Base-by-base conservation (phyloP, 768 basidiomycete species). In the Amanita thiersii region DNA sequence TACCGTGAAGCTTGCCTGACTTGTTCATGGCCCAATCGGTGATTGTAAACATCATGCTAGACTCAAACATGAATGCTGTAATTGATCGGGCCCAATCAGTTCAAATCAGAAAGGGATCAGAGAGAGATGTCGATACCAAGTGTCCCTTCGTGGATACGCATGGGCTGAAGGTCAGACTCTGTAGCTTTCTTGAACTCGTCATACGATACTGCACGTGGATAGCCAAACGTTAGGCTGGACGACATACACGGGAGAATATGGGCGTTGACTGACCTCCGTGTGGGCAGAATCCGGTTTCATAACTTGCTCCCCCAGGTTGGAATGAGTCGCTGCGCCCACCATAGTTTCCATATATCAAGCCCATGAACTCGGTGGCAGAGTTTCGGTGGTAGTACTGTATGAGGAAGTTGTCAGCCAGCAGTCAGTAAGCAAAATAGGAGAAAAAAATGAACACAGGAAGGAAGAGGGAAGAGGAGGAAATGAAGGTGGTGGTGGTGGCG, bases 321-420 rank as follows among this genome's bases (percentile, higher is more conserved):
- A 83, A 83, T 10, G 61, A 70, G 45, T 81, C 79, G 45, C 73
- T 74, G 18, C 79, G 66, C 4, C 79, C 81, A 20, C 72, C 77
- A 52, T 81, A 81, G 1, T 59, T 61, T n/a, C 79, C 79, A 47
- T 75, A 75, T 25, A 82, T 54, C 23, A 81, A 59, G 1, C 78
- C 81, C 72, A 81, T 75, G 47, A 82, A 74, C 56, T 81, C 80
- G 1, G 70, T 73, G 0, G 75, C 61, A 17, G 69, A 64, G 52
- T 83, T 83, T 8, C 79, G 65, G 56, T 81, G 79, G 52, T 77
- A 79, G 53, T 77, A 83, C 72, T 78, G 23, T 10, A 36, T 17
- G 5, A 30, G 11, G 43, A 1, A 17, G 28, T 30, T 36, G 25
- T 18, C 36, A 43, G 23, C 5, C n/a, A n/a, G n/a, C n/a, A n/a